Base-by-base conservation (phyloP, 75 land plant genomes). In the Picea sitchensis region DNA sequence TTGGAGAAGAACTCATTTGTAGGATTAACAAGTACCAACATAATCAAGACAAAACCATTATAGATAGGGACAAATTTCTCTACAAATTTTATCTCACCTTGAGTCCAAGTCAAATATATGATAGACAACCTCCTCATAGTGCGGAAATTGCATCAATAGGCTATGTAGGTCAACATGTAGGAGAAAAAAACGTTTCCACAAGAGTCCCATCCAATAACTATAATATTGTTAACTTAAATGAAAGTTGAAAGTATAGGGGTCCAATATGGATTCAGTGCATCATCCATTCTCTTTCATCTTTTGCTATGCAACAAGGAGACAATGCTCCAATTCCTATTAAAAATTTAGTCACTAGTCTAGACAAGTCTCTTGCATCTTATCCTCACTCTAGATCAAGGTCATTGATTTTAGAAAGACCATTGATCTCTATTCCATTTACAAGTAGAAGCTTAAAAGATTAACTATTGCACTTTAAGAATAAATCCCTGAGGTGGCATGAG, bases 401-500 rank as follows among this genome's bases (percentile, higher is more conserved):
- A 6, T 67, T 59, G 21, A 47, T 79, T 14, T 90, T 88, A 14
- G 78, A 62, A 18, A 82, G 63, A 58, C 20, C 59, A 13, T 14
- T 62, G 13, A 77, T 86, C 44, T 86, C 75, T 30, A 78, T 83
- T 54, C 59, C 84, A 34, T 5, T 73, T 34, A 67, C 34, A 34
- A 65, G 65, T 54, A 78, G 23, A 30, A 14, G 2, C 4, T 87
- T 80, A 58, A 90, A 88, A 47, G 86, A 75, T 20, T 78, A 69
- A 7, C 86, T 80, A 7, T 75, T 96, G 23, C 86, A 92, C 57
- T 74, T 96, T 72, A 92, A 82, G 78, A 96, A 94, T 78, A 96
- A 96, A 82, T 84, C 95, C 73, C 99, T 95, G 21, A 91, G 95
- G 65, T 96, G 99, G 99, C 99, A 96, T 77, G 98, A 94, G 72